Evolutionary conservation across 495 filamentous ascomycete genomes (phyloP), one percentile per base, ranked within the genome.

Genomic region (Trichodelitschia bisporula): DNA sequence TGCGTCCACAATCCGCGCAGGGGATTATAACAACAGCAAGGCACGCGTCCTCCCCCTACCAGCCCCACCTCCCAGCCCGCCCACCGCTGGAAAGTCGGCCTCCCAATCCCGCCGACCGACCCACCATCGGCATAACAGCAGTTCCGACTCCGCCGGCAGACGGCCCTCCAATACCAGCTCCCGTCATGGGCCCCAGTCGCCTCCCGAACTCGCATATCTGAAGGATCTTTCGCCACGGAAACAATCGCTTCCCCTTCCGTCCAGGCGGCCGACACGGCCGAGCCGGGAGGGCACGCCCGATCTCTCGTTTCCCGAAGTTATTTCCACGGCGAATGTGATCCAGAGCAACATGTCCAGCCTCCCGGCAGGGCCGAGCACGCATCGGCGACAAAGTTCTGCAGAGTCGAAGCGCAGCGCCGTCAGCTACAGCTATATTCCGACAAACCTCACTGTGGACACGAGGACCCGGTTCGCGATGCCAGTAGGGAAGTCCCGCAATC

Each of bases 271-370:
- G 2, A 15, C 20, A 1, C 38, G 82, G 34, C 82, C 82, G 3
- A 93, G 77, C 44, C 59, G 83, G 58, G 70, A 86, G 38, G 77
- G 77, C 6, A 77, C 73, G 1, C 61, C 71, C 27, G 66, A 68
- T 31, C 56, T 90, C 26, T 52, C 64, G 18, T 58, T 63, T 25
- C 47, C 60, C 13, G 49, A 64, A 23, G 61, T 64, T 5, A 56
- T 66, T 4, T 65, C 70, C 8, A 69, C 74, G 11, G 51, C n/a
- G n/a, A n/a, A n/a, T n/a, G n/a, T 89, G 16, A 68, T 90, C 15
- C 75, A 74, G 29, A 84, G 77, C 50, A 83, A 84, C 43, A 50
- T 90, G 12, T 47, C 61, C 8, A 40, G 24, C 17, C 44, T 56
- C 44, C n/a, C n/a, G n/a, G n/a, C n/a, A n/a, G 59, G 26, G 49